Percentiles rank a stretch among this genome's conserved stretches.
phyloP scores from a whole-genome alignment of 495 filamentous ascomycete species.

The Daldinia caldariorum region DNA sequence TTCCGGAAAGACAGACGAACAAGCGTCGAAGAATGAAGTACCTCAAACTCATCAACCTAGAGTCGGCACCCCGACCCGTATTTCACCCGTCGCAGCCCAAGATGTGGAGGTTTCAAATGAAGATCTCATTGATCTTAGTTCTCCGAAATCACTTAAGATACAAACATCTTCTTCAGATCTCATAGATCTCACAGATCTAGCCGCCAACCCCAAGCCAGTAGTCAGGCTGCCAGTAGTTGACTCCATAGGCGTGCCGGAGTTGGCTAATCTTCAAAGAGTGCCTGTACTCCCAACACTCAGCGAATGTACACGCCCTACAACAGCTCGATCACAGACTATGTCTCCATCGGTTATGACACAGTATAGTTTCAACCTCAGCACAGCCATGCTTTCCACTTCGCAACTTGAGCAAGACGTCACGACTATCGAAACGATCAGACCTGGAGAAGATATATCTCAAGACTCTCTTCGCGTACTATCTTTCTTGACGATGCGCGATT shows the following conservation, averaged over 20 bases:
- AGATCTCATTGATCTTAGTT: slow-evolving; percentile 7
- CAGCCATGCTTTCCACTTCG: no score
- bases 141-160: not conserved
- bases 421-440: slow-evolving; percentile 11
- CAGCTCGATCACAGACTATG: no score
- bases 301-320: not conserved
- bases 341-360: not conserved
- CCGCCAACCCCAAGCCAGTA: not conserved
- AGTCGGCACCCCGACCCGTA: not conserved
- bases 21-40: not conserved
- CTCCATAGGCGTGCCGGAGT: not conserved
- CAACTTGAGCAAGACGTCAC: not conserved
- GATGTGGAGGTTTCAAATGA: not conserved
- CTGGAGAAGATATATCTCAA: slow-evolving; percentile 12
- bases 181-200: not conserved
- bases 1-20: not conserved
- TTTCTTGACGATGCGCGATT: slow-evolving; percentile 12
- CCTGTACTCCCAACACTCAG: not conserved
- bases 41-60: not conserved
- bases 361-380: not conserved
- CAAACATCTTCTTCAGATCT: not conserved
- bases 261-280: not conserved
- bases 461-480: slow-evolving; percentile 23
- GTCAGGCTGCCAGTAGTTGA: not conserved
- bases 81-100: not conserved